phyloP scores from a whole-genome alignment of 2,329 filamentous ascomycete species.

The Penicillium thymicola region DNA sequence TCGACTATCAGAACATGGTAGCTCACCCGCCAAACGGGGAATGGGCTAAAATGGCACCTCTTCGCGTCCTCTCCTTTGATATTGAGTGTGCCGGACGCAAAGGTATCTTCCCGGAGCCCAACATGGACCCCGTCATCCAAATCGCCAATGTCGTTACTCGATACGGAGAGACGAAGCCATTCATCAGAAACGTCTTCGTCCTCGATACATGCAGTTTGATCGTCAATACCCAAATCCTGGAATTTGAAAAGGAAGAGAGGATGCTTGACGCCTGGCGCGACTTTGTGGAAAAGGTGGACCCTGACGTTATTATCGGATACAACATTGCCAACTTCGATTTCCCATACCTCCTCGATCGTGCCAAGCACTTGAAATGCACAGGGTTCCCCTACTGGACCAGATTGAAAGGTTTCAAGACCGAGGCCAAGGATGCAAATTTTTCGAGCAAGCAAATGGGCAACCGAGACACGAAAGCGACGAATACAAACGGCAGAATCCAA shows the following conservation, averaged over 20 bases:
- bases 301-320: slow-evolving; percentile 97
- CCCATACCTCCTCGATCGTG: slow-evolving; percentile 86
- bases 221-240: slow-evolving; percentile 88
- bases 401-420: slow-evolving; percentile 66
- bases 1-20: slow-evolving; percentile 78
- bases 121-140: slow-evolving; percentile 91
- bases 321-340: slow-evolving; percentile 99
- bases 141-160: slow-evolving; percentile 94
- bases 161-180: slow-evolving; percentile 93
- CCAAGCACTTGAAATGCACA: slow-evolving; percentile 73
- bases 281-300: slow-evolving; percentile 85
- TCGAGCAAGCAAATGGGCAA: slow-evolving; percentile 98
- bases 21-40: slow-evolving; percentile 86
- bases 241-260: slow-evolving; percentile 74
- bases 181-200: slow-evolving; percentile 94
- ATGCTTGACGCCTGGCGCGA: slow-evolving; percentile 93
- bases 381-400: slow-evolving; percentile 87
- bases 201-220: slow-evolving; percentile 89
- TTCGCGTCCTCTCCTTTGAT: slow-evolving; percentile 92
- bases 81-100: slow-evolving; percentile 98
- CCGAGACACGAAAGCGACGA: slow-evolving; percentile 88
- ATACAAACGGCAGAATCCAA: slow-evolving; percentile 89
- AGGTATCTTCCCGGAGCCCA: slow-evolving; percentile 91
- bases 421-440: slow-evolving; percentile 76
- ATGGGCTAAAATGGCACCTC: slow-evolving; percentile 96